Base-by-base conservation (phyloP, 2,329 filamentous ascomycete species). In the Cercospora zeina region DNA sequence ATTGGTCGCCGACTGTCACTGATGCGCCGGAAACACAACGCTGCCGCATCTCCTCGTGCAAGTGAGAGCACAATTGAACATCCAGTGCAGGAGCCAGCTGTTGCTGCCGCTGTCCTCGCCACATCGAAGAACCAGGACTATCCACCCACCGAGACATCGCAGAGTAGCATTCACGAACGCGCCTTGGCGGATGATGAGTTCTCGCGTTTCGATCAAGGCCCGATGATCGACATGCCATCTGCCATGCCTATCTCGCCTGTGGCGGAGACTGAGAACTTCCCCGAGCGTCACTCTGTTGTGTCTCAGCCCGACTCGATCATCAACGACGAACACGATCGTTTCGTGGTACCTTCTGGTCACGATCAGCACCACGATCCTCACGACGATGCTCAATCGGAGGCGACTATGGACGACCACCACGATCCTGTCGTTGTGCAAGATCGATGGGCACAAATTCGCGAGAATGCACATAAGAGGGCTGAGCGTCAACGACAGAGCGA, bases 371-470 rank as follows among this genome's bases (percentile, higher is more conserved):
- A 56, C 24, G 62, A 64, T 34, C 61, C 59, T 14, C 49, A 56
- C 19, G 62, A 64, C 30, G 65, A 67, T 27, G 42, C 34, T 30
- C 61, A 67, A 36, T 80, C 78, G 0, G 78, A 80, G 59, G 71
- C 76, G 11, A 79, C 78, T 2, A 70, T 78, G 34, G 77, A 79
- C 11, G 69, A 70, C 31, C 56, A 67, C 19, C 68, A 71, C 47
- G 69, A 73, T 31, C 66, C 68, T 21, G 79, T 81, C 3, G 78
- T 79, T 11, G 74, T 72, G 36, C 76, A 89, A 67, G 93, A 97
- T 73, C 87, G 93, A 59, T 99, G 95, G 95, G 93, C 93, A 0
- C 91, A 96, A 77, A 97, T 97, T 68, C 87, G 93, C 68, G 93
- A 93, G 82, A 97, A 97, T 71, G 95, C 95, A 10, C 92, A 92